phyloP scores from a whole-genome alignment of 371 early-diverging fungal genomes.

The Zychaea mexicana region DNA sequence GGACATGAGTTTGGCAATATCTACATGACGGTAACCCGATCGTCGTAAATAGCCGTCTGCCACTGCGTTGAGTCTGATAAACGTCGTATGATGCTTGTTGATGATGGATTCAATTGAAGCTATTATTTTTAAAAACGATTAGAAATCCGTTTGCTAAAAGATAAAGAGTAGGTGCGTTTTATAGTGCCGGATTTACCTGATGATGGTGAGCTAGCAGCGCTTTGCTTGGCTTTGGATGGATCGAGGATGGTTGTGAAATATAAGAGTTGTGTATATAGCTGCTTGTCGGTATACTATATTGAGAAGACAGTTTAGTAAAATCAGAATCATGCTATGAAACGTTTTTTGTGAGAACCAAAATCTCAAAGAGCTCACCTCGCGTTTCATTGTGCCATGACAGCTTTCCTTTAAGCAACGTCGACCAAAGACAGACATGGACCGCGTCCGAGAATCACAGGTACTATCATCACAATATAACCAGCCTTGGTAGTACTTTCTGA shows the following conservation, averaged over 20 bases:
- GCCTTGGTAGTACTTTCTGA: conserved; percentile 72
- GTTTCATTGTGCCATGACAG: conserved; percentile 71
- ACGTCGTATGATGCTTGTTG: conserved; percentile 22
- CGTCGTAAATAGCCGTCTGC: conserved; percentile 63
- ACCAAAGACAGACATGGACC: conserved; percentile 75
- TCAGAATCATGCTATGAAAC: too few species aligned
- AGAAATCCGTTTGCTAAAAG: neutral
- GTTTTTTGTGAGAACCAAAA: too few species aligned
- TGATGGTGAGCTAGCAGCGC: conserved; percentile 9
- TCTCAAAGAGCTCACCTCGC: conserved; percentile 69
- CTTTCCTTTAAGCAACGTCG: conserved; percentile 65
- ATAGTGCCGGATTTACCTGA: conserved; percentile 19
- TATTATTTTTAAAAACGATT: conserved; percentile 11
- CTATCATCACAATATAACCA: conserved; percentile 82
- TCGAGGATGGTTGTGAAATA: conserved; percentile 48
- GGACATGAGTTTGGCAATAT: conserved; percentile 35
- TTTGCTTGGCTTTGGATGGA: conserved; percentile 34
- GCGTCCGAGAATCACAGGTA: conserved; percentile 63
- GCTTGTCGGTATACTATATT: conserved; percentile 44
- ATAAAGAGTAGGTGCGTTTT: neutral
- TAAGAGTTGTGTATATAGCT: conserved; percentile 51
- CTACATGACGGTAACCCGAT: conserved; percentile 66
- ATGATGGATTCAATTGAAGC: conserved; percentile 27
- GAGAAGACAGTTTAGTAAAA: neutral
- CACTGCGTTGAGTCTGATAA: conserved; percentile 33